phyloP scores from a whole-genome alignment of 345 rosid genomes.

The Heritiera fomes region DNA sequence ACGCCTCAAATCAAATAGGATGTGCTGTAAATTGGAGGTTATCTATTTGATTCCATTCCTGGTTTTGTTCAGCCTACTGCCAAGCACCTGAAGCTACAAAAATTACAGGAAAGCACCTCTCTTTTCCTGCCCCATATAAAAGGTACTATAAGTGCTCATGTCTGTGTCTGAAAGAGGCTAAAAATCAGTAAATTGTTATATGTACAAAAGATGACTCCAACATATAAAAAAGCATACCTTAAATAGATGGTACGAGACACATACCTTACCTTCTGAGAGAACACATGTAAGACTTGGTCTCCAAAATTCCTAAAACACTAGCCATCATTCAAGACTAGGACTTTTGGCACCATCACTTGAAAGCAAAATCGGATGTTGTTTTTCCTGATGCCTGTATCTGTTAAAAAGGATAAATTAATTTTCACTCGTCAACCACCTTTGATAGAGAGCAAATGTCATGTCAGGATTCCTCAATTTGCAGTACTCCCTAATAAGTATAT shows the following conservation, averaged over 20 bases:
- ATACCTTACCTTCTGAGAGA: background rate
- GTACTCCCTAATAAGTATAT: slow-evolving; percentile 53
- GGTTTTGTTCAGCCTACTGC: too few relatives aligned
- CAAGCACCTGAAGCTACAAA: too few relatives aligned
- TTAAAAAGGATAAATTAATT: slow-evolving; percentile 21
- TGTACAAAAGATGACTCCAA: background rate
- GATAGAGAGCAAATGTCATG: slow-evolving; percentile 41
- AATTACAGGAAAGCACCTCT: too few relatives aligned
- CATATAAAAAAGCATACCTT: too few relatives aligned
- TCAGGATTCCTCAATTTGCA: slow-evolving; percentile 38
- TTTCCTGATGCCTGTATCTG: background rate
- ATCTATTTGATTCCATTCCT: too few relatives aligned
- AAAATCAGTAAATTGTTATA: background rate
- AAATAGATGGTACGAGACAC: too few relatives aligned
- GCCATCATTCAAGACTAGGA: background rate
- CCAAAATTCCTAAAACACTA: background rate
- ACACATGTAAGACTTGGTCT: background rate
- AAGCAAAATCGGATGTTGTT: background rate
- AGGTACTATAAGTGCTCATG: too few relatives aligned
- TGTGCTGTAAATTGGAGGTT: too few relatives aligned
- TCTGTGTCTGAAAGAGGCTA: too few relatives aligned
- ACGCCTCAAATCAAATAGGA: too few relatives aligned
- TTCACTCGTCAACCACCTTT: slow-evolving; percentile 44
- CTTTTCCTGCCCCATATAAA: too few relatives aligned
- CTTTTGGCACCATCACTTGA: background rate